Base-by-base conservation (phyloP, 2,329 filamentous ascomycete species). In the Tolypocladium ophioglossoides region DNA sequence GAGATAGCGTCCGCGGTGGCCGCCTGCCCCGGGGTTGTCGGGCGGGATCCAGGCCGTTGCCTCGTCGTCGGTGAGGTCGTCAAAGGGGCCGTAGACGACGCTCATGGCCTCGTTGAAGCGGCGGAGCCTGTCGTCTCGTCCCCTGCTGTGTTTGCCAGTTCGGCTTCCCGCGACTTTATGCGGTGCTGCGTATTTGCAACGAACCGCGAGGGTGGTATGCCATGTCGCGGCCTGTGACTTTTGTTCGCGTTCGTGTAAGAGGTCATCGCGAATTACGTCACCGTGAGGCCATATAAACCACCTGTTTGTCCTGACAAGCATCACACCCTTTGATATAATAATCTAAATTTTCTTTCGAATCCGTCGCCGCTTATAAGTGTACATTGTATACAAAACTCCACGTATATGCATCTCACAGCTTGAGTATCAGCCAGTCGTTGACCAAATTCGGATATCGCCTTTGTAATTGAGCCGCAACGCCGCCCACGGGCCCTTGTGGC, bases 401-500 rank as follows among this genome's bases (percentile, higher is more conserved):
- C 18, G 14, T 32, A 8, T 9, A 47, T 16, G 27, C 27, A 27
- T 34, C 44, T 48, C 65, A 81, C 60, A 80, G 62, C 68, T 82
- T 82, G 37, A 82, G 64, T 3, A 81, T 71, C 2, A 79, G 68
- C 78, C 78, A 81, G 30, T 76, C 68, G n/a, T 62, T 59, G 32
- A 67, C 62, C 9, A 72, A 53, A 1, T 58, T 55, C 0, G 68
- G 65, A 24, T 71, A 54, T 52, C 74, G 75, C 51, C 77, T 70
- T 61, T 82, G 72, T 65, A 95, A 70, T 48, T 74, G 72, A 2
- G 78, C 80, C 22, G 91, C 69, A 2, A 91, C 67, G 0, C 91
- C 91, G 7, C 80, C 79, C 0, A 96, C 71, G 0, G 80, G 77
- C 0, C 91, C 91, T 64, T 96, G 91, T 12, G 80, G 75, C 70